A percentile compares a stretch with the other conserved stretches of the same genome.
These are phyloP conservation scores for Discostella stelligeroides DNA, from an alignment of 108 stramenopile genomes.

Conservation along the genomic window DNA sequence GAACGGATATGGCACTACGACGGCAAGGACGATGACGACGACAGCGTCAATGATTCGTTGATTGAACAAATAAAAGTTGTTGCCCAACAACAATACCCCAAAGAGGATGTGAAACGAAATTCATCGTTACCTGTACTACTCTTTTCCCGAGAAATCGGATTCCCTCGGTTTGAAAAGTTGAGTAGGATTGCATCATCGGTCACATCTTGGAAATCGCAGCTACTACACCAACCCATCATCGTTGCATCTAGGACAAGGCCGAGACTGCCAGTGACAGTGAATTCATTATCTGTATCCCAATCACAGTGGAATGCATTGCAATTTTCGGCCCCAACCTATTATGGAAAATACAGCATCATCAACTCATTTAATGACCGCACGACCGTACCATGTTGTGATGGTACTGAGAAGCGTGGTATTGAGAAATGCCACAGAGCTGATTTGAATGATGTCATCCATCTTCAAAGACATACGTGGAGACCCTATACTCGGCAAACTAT, in stretches of 20 bases:
- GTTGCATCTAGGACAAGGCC: neutral
- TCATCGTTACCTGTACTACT: conserved; percentile 20
- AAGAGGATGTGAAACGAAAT: no score
- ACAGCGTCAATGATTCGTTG: neutral
- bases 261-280: neutral
- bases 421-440: neutral
- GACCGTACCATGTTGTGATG: neutral
- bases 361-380: neutral
- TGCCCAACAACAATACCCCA: neutral
- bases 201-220: conserved; percentile 15
- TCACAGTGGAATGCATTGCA: conserved; percentile 21
- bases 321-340: conserved; percentile 20
- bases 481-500: conserved; percentile 30
- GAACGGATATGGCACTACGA: neutral
- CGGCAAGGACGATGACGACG: neutral
- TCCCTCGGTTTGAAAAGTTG: neutral
- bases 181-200: neutral
- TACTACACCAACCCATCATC: conserved; percentile 9
- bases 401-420: neutral
- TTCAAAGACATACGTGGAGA: conserved; percentile 33
- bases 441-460: neutral
- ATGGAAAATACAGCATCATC: neutral
- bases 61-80: neutral
- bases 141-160: conserved; percentile 31
- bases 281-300: neutral